phyloP scores from a whole-genome alignment of 768 basidiomycete genomes.

The Boletus patriciae region DNA sequence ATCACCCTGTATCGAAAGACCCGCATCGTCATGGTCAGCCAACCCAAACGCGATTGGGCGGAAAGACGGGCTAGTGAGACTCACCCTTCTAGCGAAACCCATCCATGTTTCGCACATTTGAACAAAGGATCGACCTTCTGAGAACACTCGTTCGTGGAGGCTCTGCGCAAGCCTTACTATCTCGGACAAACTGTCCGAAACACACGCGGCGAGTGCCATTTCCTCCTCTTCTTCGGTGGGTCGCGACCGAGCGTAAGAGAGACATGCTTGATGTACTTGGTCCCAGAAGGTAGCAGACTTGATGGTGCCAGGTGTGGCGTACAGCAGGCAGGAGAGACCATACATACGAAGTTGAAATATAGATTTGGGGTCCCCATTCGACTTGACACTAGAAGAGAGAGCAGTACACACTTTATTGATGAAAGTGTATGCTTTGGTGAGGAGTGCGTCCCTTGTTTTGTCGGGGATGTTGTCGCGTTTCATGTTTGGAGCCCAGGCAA shows the following conservation, averaged over 20 bases:
- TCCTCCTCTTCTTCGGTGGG: slow-evolving; percentile 29
- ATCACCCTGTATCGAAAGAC: slow-evolving; percentile 42
- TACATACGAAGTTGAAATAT: slow-evolving; percentile 43
- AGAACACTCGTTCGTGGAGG: slow-evolving; percentile 41
- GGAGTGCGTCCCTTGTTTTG: slow-evolving; percentile 56
- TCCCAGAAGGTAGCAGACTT: slow-evolving; percentile 67
- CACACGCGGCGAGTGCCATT: slow-evolving; percentile 24
- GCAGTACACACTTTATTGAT: slow-evolving; percentile 39
- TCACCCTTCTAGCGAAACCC: slow-evolving; percentile 62
- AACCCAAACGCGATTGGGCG: background rate
- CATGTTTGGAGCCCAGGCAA: slow-evolving; percentile 54
- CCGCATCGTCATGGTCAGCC: background rate
- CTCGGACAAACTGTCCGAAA: slow-evolving; percentile 46
- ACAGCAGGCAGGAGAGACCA: slow-evolving; percentile 47
- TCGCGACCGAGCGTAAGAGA: slow-evolving; percentile 29
- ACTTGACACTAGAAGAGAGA: slow-evolving; percentile 32
- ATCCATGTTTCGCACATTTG: slow-evolving; percentile 74
- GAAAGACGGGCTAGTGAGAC: slow-evolving; percentile 13
- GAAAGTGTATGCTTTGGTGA: slow-evolving; percentile 59
- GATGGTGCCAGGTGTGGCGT: slow-evolving; percentile 47
- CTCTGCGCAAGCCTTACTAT: slow-evolving; percentile 43
- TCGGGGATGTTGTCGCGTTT: slow-evolving; percentile 37
- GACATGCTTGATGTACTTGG: slow-evolving; percentile 54
- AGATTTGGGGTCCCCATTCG: slow-evolving; percentile 14
- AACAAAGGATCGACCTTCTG: slow-evolving; percentile 53